phyloP scores from a whole-genome alignment of 2,329 filamentous ascomycete genomes.

The Trichophyton mentagrophytes region DNA sequence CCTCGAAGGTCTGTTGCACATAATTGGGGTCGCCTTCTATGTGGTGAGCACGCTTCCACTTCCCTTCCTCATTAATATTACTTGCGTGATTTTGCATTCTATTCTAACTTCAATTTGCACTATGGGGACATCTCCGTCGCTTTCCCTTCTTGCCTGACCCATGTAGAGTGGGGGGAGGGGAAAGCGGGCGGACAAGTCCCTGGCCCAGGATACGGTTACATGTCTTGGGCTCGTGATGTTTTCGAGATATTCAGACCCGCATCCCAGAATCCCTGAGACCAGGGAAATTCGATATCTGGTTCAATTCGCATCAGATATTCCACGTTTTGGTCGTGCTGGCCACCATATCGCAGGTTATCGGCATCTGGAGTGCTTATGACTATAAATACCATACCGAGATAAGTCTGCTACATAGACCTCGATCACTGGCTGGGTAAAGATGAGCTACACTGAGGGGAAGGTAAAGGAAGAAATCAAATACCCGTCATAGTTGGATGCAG shows the following conservation, averaged over 20 bases:
- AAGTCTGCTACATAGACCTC: not conserved
- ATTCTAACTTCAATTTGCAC: not conserved
- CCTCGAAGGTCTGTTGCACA: constrained; percentile 16
- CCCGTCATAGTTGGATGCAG: not conserved
- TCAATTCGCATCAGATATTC: constrained; percentile 38
- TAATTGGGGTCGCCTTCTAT: constrained; percentile 17
- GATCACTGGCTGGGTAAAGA: not conserved
- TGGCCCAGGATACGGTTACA: not conserved
- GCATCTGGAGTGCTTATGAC: constrained; percentile 73
- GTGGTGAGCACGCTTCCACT: constrained; percentile 13
- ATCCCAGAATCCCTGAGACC: constrained; percentile 34
- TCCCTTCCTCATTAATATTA: not conserved
- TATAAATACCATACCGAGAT: constrained; percentile 50
- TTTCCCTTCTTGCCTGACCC: not conserved
- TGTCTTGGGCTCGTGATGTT: not conserved
- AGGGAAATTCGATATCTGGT: constrained; percentile 35
- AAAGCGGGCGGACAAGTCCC: not conserved
- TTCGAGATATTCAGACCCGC: constrained; percentile 22
- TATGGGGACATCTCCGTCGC: not conserved
- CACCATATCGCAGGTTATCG: constrained; percentile 45
- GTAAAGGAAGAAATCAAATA: not conserved
- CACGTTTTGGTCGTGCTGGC: constrained; percentile 36
- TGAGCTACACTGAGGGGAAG: not conserved
- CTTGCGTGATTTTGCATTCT: not conserved
- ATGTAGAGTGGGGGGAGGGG: not conserved